These are phyloP conservation scores for Orbilia brochopaga DNA, from an alignment of 2,329 filamentous ascomycete genomes.

Conservation along the genomic window DNA sequence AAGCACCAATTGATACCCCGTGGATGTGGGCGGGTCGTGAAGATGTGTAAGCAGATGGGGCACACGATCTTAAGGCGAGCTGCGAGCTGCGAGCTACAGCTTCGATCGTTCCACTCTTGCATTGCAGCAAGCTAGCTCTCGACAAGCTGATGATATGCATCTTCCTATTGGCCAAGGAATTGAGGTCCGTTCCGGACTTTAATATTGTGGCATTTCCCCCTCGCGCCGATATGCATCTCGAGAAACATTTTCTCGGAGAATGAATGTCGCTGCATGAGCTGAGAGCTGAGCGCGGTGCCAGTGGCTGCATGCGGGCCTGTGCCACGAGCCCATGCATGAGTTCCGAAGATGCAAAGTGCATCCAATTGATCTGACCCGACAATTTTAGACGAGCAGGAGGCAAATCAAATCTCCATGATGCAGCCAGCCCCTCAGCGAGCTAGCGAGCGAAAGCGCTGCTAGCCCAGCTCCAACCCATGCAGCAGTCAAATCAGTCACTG, in stretches of 20 bases:
- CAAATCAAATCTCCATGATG: constrained; percentile 29
- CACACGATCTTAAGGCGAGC: not conserved
- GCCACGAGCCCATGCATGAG: constrained; percentile 24
- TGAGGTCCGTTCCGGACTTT: not conserved
- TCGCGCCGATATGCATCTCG: not conserved
- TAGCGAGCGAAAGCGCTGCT: not conserved
- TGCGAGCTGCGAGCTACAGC: not conserved
- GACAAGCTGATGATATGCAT: too few species aligned
- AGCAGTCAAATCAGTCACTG: constrained; percentile 22
- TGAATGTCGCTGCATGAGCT: not conserved
- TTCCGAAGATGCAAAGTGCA: constrained; percentile 33
- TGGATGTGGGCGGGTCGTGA: too few species aligned
- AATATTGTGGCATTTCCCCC: not conserved
- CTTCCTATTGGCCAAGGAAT: not conserved
- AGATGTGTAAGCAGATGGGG: too few species aligned
- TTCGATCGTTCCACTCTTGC: not conserved
- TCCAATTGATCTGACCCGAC: constrained; percentile 42
- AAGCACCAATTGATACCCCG: too few species aligned
- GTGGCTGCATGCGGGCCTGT: constrained; percentile 26
- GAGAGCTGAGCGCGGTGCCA: constrained; percentile 22
- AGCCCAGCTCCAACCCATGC: constrained; percentile 29
- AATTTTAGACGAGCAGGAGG: constrained; percentile 42
- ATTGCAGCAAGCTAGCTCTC: too few species aligned
- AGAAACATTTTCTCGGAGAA: not conserved
- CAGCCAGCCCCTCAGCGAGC: not conserved